Conservation (phyloP, 2,329 filamentous ascomycete species). For the Fusarium marasasianum region DNA sequence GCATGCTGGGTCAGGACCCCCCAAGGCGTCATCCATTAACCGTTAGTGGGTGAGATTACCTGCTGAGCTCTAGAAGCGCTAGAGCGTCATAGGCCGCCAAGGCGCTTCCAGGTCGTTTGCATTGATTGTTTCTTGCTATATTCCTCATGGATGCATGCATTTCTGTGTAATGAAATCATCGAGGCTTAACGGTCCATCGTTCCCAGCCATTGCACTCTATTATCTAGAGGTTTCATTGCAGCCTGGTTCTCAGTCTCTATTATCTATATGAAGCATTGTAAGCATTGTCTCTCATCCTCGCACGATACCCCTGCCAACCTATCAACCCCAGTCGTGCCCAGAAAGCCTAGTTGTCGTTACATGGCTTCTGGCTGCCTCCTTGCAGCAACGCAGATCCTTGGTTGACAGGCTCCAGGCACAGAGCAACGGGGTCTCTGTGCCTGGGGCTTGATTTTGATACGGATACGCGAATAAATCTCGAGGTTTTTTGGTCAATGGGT, state of each 20-base stretch:
- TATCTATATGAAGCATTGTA: background rate
- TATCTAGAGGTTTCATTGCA: background rate
- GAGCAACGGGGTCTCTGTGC: slow-evolving; percentile 7
- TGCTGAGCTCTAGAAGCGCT: slow-evolving; percentile 28
- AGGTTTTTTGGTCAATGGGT: slow-evolving; percentile 13
- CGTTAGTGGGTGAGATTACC: slow-evolving; percentile 22
- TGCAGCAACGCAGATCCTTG: slow-evolving; percentile 20
- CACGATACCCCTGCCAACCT: slow-evolving; percentile 9
- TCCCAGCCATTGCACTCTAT: background rate
- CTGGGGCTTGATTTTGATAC: slow-evolving; percentile 7
- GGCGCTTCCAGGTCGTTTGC: slow-evolving; percentile 12
- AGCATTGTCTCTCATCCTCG: slow-evolving; percentile 9
- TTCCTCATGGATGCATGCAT: background rate
- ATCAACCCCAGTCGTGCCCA: slow-evolving; percentile 9
- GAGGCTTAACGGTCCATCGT: background rate
- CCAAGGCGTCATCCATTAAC: slow-evolving; percentile 22
- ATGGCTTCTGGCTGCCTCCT: slow-evolving; percentile 28
- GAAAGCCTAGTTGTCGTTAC: slow-evolving; percentile 8
- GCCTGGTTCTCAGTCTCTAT: background rate
- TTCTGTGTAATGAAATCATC: slow-evolving; percentile 22
- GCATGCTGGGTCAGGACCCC: background rate
- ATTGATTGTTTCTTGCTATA: slow-evolving; percentile 4
- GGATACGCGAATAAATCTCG: slow-evolving; percentile 8
- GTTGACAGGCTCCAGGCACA: slow-evolving; percentile 1
- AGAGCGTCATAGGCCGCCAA: slow-evolving; percentile 28